Percentiles rank a stretch among this genome's conserved stretches.
These are phyloP conservation scores for Ambrosiella beaveri DNA, from an alignment of 2,329 filamentous ascomycete species.

Conservation along the genomic window DNA sequence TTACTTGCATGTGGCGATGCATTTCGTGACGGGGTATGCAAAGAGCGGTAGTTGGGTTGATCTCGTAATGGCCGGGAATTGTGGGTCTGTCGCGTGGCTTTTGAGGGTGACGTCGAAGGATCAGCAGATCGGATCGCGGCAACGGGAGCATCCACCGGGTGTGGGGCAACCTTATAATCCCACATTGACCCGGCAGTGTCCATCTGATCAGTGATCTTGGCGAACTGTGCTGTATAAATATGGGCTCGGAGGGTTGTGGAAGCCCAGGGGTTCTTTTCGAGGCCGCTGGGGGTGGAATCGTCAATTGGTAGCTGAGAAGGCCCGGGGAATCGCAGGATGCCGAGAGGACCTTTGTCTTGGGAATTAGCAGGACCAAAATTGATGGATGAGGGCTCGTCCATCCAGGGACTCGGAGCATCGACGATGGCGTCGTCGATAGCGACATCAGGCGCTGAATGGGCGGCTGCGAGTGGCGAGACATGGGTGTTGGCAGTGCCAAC, in stretches of 20 bases:
- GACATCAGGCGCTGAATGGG: neutral
- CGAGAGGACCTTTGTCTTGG: neutral
- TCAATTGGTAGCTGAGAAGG: conserved; percentile 11
- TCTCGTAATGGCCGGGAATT: neutral
- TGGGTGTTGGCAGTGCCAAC: neutral
- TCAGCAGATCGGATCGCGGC: neutral
- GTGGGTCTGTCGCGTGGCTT: neutral
- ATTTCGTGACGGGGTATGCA: neutral
- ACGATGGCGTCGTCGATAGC: neutral
- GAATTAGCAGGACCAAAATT: conserved; percentile 6
- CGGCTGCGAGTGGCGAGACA: conserved; percentile 2
- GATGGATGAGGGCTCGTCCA: conserved; percentile 11
- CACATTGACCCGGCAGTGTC: too few species aligned
- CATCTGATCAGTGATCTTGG: neutral
- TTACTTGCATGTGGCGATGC: neutral
- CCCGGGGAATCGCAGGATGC: conserved; percentile 8
- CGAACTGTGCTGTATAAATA: neutral
- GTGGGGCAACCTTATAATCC: too few species aligned
- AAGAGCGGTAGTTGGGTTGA: neutral
- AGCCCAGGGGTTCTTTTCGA: conserved; percentile 11
- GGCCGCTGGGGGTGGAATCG: conserved; percentile 4
- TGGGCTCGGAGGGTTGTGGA: neutral
- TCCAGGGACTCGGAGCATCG: conserved; percentile 8
- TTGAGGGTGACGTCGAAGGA: neutral
- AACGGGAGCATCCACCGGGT: neutral